Percentiles rank a stretch among this genome's conserved stretches.
These are phyloP conservation scores for Aspergillus ibericus DNA, from an alignment of 2,329 filamentous ascomycete genomes.

Conservation along the genomic window DNA sequence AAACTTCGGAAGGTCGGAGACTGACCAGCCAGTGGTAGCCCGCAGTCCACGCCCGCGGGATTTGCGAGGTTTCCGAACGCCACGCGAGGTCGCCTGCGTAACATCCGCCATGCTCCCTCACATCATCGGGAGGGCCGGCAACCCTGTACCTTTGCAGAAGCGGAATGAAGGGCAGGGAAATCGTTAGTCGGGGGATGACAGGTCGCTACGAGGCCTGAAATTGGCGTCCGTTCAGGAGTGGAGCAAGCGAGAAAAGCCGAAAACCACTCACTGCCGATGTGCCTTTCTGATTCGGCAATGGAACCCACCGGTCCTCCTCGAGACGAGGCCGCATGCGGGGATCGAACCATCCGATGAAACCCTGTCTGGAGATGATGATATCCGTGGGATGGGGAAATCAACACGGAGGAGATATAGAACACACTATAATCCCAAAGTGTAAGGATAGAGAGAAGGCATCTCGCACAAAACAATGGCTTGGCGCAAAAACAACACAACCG, in stretches of 20 bases:
- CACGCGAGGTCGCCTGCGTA: slow-evolving; percentile 9
- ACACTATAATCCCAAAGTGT: too few relatives aligned
- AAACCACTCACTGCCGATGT: not conserved
- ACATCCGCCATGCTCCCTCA: slow-evolving; percentile 11
- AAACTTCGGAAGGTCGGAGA: slow-evolving; percentile 8
- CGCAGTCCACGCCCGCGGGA: slow-evolving; percentile 31
- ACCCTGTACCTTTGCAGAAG: not conserved
- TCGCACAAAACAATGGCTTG: not conserved
- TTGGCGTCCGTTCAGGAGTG: not conserved
- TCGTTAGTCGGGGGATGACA: not conserved
- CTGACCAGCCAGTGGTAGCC: slow-evolving; percentile 31
- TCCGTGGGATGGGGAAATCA: too few relatives aligned
- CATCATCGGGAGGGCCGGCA: not conserved
- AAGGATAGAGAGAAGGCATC: too few relatives aligned
- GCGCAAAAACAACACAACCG: slow-evolving; percentile 13
- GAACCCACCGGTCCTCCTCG: not conserved
- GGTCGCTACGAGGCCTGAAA: slow-evolving; percentile 10
- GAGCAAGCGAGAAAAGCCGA: slow-evolving; percentile 7
- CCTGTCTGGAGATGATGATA: too few relatives aligned
- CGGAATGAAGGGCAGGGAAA: not conserved
- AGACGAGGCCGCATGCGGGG: not conserved
- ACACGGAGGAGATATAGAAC: too few relatives aligned
- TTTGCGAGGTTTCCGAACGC: slow-evolving; percentile 21
- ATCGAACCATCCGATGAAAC: not conserved
- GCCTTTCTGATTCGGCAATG: not conserved